Evolutionary conservation across 164 flowering plant species (phyloP), one percentile per base, ranked within the genome.

Genomic region (Akebia trifoliata): DNA sequence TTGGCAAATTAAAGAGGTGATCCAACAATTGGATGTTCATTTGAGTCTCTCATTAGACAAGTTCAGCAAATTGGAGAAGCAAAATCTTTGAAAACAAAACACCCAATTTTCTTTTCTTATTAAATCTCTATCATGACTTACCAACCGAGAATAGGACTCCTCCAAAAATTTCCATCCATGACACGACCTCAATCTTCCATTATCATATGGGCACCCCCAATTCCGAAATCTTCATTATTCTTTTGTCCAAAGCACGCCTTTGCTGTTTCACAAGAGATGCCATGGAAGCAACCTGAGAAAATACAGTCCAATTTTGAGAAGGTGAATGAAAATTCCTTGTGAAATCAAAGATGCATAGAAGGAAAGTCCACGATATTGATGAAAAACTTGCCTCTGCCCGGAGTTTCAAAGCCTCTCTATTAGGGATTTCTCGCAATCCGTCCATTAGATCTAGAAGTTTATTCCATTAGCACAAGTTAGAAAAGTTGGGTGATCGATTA

Each of bases 281-380:
- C 90, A 86, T 74, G 0, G 92, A 76, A 63, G 95, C 98, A 69
- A 86, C 98, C 92, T 90, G 73, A 57, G n/a, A 32, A 14, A n/a
- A 40, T 9, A 12, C 24, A n/a, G 30, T 35, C 31, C 47, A 29
- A 24, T 35, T 4, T 25, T 0, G 25, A 20, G 6, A 10, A 48
- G 22, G 29, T 39, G 20, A 36, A 46, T 28, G 2, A 25, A 1
- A 45, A 6, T 15, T 12, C 14, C 54, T 31, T 10, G 15, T 4
- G 3, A 7, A 54, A 24, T 5, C 14, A 20, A 24, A 50, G 14
- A 14, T 42, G n/a, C 1, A 18, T 7, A 11, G 38, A 3, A 17
- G 14, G 44, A 20, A 37, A 24, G 48, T 37, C 21, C 4, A 38
- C 6, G 6, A 7, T 7, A 8, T 42, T 8, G 21, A 36, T 18